phyloP scores from a whole-genome alignment of 1,284 basidiomycete genomes.

The Pisolithus thermaeus region DNA sequence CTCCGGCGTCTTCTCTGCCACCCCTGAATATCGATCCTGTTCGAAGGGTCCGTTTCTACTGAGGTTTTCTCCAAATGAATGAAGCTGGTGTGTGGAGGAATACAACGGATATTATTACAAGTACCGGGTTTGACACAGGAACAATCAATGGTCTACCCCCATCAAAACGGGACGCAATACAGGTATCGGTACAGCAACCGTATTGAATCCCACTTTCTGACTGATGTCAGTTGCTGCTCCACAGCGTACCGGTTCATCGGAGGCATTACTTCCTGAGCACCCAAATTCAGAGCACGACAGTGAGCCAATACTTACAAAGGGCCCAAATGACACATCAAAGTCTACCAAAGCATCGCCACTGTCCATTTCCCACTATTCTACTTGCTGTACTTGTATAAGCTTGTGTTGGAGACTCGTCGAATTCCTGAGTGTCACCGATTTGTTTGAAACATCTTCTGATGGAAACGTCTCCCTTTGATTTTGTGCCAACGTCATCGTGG shows the following conservation, averaged over 20 bases:
- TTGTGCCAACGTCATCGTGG: slow-evolving; percentile 85
- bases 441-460: slow-evolving; percentile 55
- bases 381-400: slow-evolving; percentile 25
- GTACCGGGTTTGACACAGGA: slow-evolving; percentile 82
- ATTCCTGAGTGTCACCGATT: slow-evolving; percentile 62
- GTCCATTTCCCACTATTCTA: neutral
- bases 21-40: slow-evolving; percentile 30
- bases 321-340: no score
- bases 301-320: no score
- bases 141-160: slow-evolving; percentile 87
- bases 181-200: slow-evolving; percentile 77
- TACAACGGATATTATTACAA: slow-evolving; percentile 77
- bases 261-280: no score
- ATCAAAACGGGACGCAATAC: slow-evolving; percentile 73
- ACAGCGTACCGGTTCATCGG: slow-evolving; percentile 44
- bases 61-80: neutral
- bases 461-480: slow-evolving; percentile 64
- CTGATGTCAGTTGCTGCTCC: slow-evolving; percentile 1
- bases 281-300: no score
- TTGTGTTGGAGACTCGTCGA: slow-evolving; percentile 57
- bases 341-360: no score
- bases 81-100: slow-evolving; percentile 2
- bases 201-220: neutral
- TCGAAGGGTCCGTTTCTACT: slow-evolving; percentile 23
- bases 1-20: slow-evolving; percentile 23